Evolutionary conservation across 1,284 basidiomycete genomes (phyloP).

Genomic region (Porogramme epimiltina): DNA sequence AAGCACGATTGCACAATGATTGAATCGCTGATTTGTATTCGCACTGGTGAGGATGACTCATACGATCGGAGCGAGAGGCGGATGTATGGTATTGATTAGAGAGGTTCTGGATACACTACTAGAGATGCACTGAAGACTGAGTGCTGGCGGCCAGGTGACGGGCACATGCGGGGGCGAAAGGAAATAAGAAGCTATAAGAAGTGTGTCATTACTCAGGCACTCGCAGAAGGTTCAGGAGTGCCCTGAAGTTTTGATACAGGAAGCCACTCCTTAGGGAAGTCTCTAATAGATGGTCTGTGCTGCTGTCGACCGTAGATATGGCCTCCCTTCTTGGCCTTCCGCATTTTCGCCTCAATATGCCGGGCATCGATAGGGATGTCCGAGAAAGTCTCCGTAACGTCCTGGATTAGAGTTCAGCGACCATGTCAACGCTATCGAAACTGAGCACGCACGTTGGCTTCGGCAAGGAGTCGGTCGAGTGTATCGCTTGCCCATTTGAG

Average conservation of each 20-base stretch:
- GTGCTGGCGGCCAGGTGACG: too few species aligned
- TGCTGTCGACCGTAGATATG: constrained; percentile 60
- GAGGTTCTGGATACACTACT: too few species aligned
- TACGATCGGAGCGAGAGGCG: too few species aligned
- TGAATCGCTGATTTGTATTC: too few species aligned
- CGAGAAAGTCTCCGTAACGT: constrained; percentile 51
- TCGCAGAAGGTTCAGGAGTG: constrained; percentile 12
- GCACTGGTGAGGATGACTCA: too few species aligned
- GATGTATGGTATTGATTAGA: too few species aligned
- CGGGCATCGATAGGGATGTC: constrained; percentile 78
- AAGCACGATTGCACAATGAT: too few species aligned
- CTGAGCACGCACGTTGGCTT: constrained; percentile 73
- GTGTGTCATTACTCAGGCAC: constrained; percentile 15
- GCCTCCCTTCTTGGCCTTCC: constrained; percentile 71
- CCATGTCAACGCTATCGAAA: not conserved
- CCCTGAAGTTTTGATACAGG: constrained; percentile 34
- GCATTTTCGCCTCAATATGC: constrained; percentile 69
- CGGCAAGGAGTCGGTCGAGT: constrained; percentile 68
- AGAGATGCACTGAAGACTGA: too few species aligned
- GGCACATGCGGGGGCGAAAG: not conserved
- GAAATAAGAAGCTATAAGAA: constrained; percentile 3
- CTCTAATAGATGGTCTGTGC: constrained; percentile 63
- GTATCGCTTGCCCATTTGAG: constrained; percentile 85
- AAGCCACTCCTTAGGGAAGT: constrained; percentile 85
- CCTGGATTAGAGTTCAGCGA: constrained; percentile 38